These are phyloP conservation scores for Annona cherimola DNA, from an alignment of 164 flowering plant species.

Conservation along the genomic window DNA sequence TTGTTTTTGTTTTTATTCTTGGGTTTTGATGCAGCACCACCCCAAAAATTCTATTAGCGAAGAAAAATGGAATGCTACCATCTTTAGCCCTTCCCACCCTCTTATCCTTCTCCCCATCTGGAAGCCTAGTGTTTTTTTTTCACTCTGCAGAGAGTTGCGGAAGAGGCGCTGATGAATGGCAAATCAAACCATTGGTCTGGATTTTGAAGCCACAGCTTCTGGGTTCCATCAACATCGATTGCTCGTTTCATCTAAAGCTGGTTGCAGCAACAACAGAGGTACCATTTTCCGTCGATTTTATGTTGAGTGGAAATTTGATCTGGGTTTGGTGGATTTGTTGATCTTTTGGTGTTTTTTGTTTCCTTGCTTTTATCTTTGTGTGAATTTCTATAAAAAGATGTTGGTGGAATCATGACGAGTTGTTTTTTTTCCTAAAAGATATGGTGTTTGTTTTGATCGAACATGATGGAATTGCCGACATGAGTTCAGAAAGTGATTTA, in stretches of 20 bases:
- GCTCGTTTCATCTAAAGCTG: background rate
- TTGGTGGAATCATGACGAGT: no score
- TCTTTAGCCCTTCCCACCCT: background rate
- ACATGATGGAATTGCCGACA: no score
- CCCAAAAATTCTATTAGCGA: background rate
- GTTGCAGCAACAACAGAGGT: background rate
- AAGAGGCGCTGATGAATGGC: background rate
- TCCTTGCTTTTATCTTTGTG: constrained; percentile 28
- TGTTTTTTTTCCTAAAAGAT: no score
- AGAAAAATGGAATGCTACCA: background rate
- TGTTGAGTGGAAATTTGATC: background rate
- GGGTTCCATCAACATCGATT: background rate
- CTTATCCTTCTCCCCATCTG: background rate
- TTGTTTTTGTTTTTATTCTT: background rate
- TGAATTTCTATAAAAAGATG: constrained; percentile 79
- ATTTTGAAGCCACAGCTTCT: background rate
- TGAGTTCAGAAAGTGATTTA: no score
- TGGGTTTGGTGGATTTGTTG: background rate
- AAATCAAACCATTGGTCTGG: background rate
- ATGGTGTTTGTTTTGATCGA: no score
- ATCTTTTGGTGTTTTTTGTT: background rate
- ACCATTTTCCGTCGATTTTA: background rate
- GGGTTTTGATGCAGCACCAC: background rate
- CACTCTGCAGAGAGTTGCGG: background rate
- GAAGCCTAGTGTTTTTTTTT: background rate